Evolutionary conservation across 108 stramenopile genomes (phyloP), one percentile per base, ranked within the genome.

Genomic region (Epithemia pelagica): DNA sequence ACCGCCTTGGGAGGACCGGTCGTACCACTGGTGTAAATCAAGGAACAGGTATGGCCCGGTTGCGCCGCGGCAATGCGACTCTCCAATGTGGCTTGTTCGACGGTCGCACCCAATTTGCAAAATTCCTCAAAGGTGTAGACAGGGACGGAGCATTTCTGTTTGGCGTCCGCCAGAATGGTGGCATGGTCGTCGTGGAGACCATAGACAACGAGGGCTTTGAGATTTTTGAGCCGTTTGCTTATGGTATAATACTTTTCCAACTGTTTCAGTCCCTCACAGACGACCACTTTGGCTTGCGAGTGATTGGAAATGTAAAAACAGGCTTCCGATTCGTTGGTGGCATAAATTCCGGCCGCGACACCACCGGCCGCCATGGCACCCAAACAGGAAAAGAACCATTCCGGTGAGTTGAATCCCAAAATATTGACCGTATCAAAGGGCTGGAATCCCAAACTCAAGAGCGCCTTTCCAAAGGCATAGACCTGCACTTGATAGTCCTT

Each of bases 1-100:
- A 89, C 87, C 21, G 91, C 88, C 82, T 92, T 92, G 30, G 91
- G 88, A 19, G 65, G 63, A 15, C 91, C 91, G 21, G 91, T 92
- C 33, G 91, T 92, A 30, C 91, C 91, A n/a, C 79, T 58, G 5
- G 91, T 92, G 66, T 89, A 92, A 64, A 91, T 87, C 32, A 91
- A 72, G 20, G 83, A 77, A 22, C 37, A 56, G 25, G 56, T 51
- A 27, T 70, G 60, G 27, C 60, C 60, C 2, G 61, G 28, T 30
- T 62, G 62, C 61, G 37, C 37, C 19, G 69, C 24, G 21, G 62
- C 61, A n/a, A 32, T 52, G 28, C 69, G 69, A 5, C 22, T 72
- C 25, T 74, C 65, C 29, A 85, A 53, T 28, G 3, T 2, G 28
- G 28, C 59, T 5, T 26, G 62, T 31, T 52, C 33, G 0, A 33